A percentile compares a stretch with the other conserved stretches of the same genome.
phyloP scores from a whole-genome alignment of 2,329 filamentous ascomycete genomes.

The Chrysosporium keratinophilum region DNA sequence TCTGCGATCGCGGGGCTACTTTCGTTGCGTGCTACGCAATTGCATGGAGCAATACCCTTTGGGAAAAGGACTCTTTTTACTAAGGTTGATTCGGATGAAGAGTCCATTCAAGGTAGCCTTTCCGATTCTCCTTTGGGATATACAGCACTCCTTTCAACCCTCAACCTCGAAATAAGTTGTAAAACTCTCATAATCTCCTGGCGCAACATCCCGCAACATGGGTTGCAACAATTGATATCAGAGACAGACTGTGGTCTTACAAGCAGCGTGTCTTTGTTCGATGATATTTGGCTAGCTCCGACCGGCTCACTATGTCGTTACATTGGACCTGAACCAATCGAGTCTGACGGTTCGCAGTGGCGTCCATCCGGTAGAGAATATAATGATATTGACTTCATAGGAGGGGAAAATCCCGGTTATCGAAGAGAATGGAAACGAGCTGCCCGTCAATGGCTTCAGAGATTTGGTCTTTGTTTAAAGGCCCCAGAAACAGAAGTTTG shows the following conservation, averaged over 20 bases:
- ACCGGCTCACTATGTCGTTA: conserved; percentile 21
- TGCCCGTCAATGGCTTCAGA: conserved; percentile 30
- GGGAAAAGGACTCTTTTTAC: conserved; percentile 34
- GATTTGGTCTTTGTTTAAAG: conserved; percentile 28
- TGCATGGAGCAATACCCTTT: conserved; percentile 30
- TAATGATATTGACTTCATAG: neutral
- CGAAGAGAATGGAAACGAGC: conserved; percentile 29
- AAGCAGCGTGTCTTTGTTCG: conserved; percentile 4
- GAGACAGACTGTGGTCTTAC: conserved; percentile 19
- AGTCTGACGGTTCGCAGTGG: neutral
- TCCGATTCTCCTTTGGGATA: conserved; percentile 16
- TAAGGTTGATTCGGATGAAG: conserved; percentile 21
- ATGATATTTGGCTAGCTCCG: conserved; percentile 34
- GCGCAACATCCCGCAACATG: conserved; percentile 29
- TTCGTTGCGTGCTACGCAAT: conserved; percentile 29
- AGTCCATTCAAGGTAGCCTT: neutral
- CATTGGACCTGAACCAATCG: conserved; percentile 3
- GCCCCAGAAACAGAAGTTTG: conserved; percentile 27
- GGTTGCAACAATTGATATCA: conserved; percentile 26
- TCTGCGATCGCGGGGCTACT: conserved; percentile 32
- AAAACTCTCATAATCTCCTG: conserved; percentile 29
- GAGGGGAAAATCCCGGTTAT: neutral
- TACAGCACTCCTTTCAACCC: conserved; percentile 22
- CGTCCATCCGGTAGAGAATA: neutral
- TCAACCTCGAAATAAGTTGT: conserved; percentile 31